Conservation (phyloP, 371 early-diverging fungal species). For the Coemansia linderi region DNA sequence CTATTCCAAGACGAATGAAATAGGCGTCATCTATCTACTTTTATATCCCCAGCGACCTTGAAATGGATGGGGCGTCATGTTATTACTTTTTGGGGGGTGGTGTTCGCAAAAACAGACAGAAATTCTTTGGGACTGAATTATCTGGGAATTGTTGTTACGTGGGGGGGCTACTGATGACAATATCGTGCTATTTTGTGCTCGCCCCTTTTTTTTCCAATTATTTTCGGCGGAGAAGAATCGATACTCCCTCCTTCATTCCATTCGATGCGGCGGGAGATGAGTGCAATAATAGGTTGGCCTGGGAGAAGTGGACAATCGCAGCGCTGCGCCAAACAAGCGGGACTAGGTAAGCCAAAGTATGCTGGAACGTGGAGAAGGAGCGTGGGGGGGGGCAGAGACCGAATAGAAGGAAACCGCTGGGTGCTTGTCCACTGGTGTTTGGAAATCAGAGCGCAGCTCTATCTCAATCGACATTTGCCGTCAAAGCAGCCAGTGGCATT, state of each 20-base stretch:
- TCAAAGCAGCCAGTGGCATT: not conserved
- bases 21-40: not conserved
- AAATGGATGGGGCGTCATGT: not conserved
- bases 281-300: not conserved
- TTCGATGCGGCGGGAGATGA: not conserved
- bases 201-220: not conserved
- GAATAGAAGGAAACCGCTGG: not conserved
- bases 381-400: not conserved
- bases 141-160: not conserved
- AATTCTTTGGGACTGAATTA: not conserved
- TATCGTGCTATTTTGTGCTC: not conserved
- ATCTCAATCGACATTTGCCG: not conserved
- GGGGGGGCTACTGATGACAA: not conserved
- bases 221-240: slow-evolving; percentile 2
- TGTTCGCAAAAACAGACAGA: too few relatives aligned
- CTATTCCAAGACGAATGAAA: slow-evolving; percentile 1
- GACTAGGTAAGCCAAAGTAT: not conserved
- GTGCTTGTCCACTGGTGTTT: not conserved
- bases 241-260: not conserved
- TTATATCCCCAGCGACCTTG: not conserved
- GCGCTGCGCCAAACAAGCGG: not conserved
- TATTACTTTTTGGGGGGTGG: not conserved
- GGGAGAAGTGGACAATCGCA: not conserved
- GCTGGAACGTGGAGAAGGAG: not conserved
- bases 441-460: not conserved